Conservation (phyloP, 1,284 basidiomycete species). For the Malassezia furfur region DNA sequence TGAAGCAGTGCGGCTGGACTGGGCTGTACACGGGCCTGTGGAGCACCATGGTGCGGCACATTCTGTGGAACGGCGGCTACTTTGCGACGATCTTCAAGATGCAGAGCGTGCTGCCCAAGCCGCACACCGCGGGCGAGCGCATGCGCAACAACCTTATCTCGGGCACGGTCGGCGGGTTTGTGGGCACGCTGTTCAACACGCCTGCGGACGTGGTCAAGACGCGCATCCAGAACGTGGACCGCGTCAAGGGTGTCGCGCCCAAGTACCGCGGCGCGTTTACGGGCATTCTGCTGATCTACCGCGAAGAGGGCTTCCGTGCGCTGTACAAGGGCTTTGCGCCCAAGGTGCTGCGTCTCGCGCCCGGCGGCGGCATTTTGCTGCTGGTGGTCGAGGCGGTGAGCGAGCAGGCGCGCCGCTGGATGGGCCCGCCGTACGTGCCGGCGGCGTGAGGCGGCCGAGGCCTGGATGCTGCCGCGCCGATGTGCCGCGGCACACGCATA, state of each 20-base stretch:
- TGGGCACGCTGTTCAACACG: slow-evolving; percentile 68
- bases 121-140: slow-evolving; percentile 58
- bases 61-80: slow-evolving; percentile 57
- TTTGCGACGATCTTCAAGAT: slow-evolving; percentile 70
- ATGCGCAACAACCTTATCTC: slow-evolving; percentile 86
- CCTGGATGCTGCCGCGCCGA: neutral
- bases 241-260: slow-evolving; percentile 48
- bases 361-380: slow-evolving; percentile 85
- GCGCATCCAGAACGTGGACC: slow-evolving; percentile 67
- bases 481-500: no score
- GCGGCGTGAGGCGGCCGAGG: no score
- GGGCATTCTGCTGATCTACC: slow-evolving; percentile 63
- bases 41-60: slow-evolving; percentile 23
- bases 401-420: slow-evolving; percentile 24
- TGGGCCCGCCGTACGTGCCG: slow-evolving; percentile 39
- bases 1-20: slow-evolving; percentile 67
- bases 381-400: slow-evolving; percentile 51
- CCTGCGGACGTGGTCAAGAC: slow-evolving; percentile 90
- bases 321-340: slow-evolving; percentile 84
- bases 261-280: slow-evolving; percentile 81
- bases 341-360: slow-evolving; percentile 64
- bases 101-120: slow-evolving; percentile 66
- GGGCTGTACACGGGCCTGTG: slow-evolving; percentile 58
- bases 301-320: slow-evolving; percentile 78
- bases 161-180: slow-evolving; percentile 78